phyloP scores from a whole-genome alignment of 202 grass and related monocot genomes.

The Thinopyrum obtusiflorum region DNA sequence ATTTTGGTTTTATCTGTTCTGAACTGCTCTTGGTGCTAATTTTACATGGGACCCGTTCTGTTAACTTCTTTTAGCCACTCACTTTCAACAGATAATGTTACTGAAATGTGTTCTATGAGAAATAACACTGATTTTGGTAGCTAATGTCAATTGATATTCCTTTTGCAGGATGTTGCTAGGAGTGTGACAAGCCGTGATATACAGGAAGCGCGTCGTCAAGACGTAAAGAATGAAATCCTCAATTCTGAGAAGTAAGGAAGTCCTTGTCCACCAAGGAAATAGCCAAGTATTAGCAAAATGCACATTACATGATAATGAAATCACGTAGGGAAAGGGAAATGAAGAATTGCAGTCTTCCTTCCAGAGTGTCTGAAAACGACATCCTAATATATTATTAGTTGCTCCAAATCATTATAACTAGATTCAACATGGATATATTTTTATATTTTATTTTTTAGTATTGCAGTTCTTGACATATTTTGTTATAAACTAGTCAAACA shows the following conservation, averaged over 20 bases:
- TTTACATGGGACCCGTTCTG: not conserved
- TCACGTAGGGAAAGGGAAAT: not conserved
- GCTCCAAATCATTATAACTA: not conserved
- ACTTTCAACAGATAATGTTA: slow-evolving; percentile 8
- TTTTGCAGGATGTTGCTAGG: slow-evolving; percentile 83
- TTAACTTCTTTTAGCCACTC: not conserved
- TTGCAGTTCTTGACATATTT: not conserved
- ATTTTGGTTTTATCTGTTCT: slow-evolving; percentile 12
- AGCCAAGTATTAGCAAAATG: not conserved
- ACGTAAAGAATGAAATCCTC: slow-evolving; percentile 97
- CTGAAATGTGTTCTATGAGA: not conserved
- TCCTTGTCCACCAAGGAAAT: not conserved
- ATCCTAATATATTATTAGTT: slow-evolving; percentile 18
- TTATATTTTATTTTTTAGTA: not conserved
- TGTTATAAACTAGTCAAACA: not conserved
- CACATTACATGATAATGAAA: slow-evolving; percentile 4
- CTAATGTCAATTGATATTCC: slow-evolving; percentile 7
- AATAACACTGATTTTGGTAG: slow-evolving; percentile 19
- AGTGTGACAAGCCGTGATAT: slow-evolving; percentile 84
- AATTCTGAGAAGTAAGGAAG: slow-evolving; percentile 85
- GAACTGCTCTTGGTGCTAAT: slow-evolving; percentile 17
- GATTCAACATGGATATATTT: not conserved
- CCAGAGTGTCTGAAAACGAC: not conserved
- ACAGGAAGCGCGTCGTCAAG: slow-evolving; percentile 86
- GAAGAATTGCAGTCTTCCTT: not conserved